Percentiles rank a stretch among this genome's conserved stretches.
phyloP scores from a whole-genome alignment of 1,139 yeast species.

The Hansenula sp. region DNA sequence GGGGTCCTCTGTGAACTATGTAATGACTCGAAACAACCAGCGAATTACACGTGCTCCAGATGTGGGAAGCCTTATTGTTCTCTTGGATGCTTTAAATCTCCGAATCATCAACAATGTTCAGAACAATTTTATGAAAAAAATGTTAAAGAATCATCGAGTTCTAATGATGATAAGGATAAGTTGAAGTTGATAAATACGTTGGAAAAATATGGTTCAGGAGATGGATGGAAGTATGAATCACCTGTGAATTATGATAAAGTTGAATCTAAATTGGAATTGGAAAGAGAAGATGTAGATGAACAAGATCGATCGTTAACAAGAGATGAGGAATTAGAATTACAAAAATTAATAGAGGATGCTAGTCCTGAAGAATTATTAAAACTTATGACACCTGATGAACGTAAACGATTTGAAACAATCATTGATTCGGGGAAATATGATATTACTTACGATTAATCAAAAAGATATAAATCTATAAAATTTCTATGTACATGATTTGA shows the following conservation, averaged over 20 bases:
- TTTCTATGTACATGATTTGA: neutral
- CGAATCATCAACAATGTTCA: neutral
- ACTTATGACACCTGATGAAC: slow-evolving; percentile 2
- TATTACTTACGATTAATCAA: neutral
- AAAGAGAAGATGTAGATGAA: slow-evolving; percentile 1
- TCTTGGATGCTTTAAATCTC: neutral
- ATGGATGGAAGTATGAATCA: slow-evolving; percentile 4
- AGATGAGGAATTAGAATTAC: slow-evolving; percentile 1
- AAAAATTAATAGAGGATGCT: slow-evolving; percentile 2
- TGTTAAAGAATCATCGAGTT: neutral
- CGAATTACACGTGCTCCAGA: neutral
- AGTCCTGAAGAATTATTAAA: slow-evolving; percentile 1
- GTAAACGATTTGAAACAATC: slow-evolving; percentile 1
- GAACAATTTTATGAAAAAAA: neutral
- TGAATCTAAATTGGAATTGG: neutral
- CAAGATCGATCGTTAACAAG: neutral
- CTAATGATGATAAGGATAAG: slow-evolving; percentile 1
- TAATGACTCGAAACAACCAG: neutral
- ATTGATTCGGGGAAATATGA: slow-evolving; percentile 4
- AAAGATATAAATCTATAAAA: neutral
- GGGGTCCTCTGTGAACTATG: neutral
- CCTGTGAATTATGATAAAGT: neutral
- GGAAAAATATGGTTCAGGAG: neutral
- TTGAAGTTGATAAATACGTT: slow-evolving; percentile 1
- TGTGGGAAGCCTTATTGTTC: slow-evolving; percentile 1